Conservation (phyloP, 345 rosid genomes). For the Gossypium anomalum region DNA sequence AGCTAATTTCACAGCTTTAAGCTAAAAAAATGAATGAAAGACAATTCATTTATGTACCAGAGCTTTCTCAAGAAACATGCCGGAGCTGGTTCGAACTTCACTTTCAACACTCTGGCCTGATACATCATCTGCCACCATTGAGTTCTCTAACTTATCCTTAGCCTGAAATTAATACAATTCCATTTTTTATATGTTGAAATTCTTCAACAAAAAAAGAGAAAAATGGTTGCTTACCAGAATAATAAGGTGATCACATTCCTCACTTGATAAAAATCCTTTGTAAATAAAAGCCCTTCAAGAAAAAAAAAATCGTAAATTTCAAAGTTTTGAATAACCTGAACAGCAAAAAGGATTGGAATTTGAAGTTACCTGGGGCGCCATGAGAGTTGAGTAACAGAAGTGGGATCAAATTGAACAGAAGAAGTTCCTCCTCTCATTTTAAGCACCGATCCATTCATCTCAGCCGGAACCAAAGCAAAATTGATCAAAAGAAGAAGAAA, state of each 20-base stretch:
- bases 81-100: constrained; percentile 91
- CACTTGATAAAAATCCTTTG: constrained; percentile 60
- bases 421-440: constrained; percentile 41
- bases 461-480: constrained; percentile 24
- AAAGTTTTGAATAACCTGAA: background rate
- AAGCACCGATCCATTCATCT: constrained; percentile 39
- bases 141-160: constrained; percentile 70
- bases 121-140: constrained; percentile 88
- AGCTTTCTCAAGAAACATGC: constrained; percentile 70
- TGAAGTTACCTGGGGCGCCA: constrained; percentile 69
- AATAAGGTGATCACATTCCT: constrained; percentile 87
- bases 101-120: constrained; percentile 73
- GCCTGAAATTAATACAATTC: constrained; percentile 46
- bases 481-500: constrained; percentile 34
- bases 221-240: constrained; percentile 44
- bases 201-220: background rate
- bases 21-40: background rate
- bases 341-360: background rate
- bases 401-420: constrained; percentile 59
- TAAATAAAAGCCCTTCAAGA: constrained; percentile 63
- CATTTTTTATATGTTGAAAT: background rate
- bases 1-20: background rate
- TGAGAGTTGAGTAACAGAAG: constrained; percentile 76
- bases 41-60: constrained; percentile 48
- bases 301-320: background rate